Base-by-base conservation (phyloP, 805 yeast genomes). In the Yarrowia sp. region DNA sequence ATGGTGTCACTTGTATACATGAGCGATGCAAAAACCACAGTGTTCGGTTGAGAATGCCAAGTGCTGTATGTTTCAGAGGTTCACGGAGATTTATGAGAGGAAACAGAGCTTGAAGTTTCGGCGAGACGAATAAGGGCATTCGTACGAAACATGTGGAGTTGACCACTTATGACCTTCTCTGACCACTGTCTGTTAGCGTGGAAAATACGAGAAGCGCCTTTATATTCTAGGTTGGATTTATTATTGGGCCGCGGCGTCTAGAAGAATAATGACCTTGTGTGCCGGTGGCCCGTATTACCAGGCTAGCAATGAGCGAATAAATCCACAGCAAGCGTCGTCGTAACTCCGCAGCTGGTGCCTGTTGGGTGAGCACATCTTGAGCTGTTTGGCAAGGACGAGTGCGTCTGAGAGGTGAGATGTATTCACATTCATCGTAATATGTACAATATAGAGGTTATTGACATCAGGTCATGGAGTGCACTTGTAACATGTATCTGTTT, bases 1-100 rank as follows among this genome's bases (percentile, higher is more conserved):
- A 34, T 52, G 56, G 56, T 52, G 56, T 52, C 56, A 52, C 56
- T 52, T 52, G 40, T n/a, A 19, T 50, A 50, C 56, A 50, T 52
- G 42, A 19, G 42, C 12, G 43, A 13, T 14, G 58, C 43, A 13
- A 38, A 33, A n/a, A n/a, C 9, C 6, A 1, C n/a, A 15, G 33
- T n/a, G 13, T 17, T 4, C 17, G 17, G 55, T 50, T 50, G 55
- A 50, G 40, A n/a, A 50, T 34, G 55, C 55, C 40, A 50, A 50
- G 55, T 30, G 38, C 56, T 36, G 56, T 46, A 36, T 52, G 56
- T 52, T 52, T 52, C 56, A 52, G 39, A 49, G 52, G 52, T 24
- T 46, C 52, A 15, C 52, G 52, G 52, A 46, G 12, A 24, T 46
- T 46, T 44, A 24, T 24, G 30, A 24, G 30, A 4, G 30, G 30